Conservation (phyloP, 345 rosid species). For the Eucalyptus regnans region DNA sequence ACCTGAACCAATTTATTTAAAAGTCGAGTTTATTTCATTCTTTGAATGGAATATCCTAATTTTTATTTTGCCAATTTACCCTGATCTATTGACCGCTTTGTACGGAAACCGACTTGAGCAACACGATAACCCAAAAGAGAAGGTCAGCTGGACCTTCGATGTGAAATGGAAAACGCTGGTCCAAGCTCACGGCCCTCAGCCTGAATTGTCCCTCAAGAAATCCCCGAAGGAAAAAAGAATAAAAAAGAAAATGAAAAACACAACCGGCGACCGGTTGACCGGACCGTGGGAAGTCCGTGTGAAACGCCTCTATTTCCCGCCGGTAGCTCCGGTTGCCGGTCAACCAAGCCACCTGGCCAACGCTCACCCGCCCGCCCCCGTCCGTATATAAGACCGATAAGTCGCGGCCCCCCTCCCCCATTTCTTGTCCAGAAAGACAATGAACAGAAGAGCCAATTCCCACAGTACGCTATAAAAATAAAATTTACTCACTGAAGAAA, state of each 20-base stretch:
- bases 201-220: background rate
- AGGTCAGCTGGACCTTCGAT: background rate
- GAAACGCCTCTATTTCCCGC: background rate
- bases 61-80: background rate
- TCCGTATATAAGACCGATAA: background rate
- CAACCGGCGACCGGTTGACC: background rate
- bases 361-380: background rate
- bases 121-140: background rate
- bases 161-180: background rate
- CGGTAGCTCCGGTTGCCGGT: background rate
- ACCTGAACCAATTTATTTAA: too few relatives aligned
- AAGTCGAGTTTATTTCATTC: background rate
- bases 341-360: background rate
- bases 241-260: fast-evolving
- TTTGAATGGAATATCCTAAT: background rate
- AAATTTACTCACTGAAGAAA: background rate
- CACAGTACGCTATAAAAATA: background rate
- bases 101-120: background rate
- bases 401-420: background rate
- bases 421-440: background rate
- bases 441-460: background rate
- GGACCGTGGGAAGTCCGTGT: background rate
- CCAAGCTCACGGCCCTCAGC: background rate
- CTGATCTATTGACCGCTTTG: too few relatives aligned
- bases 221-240: background rate